A percentile compares a stretch with the other conserved stretches of the same genome.
Conservation (phyloP, 192 early-diverging fungal species). For the Allomyces macrogynus region DNA sequence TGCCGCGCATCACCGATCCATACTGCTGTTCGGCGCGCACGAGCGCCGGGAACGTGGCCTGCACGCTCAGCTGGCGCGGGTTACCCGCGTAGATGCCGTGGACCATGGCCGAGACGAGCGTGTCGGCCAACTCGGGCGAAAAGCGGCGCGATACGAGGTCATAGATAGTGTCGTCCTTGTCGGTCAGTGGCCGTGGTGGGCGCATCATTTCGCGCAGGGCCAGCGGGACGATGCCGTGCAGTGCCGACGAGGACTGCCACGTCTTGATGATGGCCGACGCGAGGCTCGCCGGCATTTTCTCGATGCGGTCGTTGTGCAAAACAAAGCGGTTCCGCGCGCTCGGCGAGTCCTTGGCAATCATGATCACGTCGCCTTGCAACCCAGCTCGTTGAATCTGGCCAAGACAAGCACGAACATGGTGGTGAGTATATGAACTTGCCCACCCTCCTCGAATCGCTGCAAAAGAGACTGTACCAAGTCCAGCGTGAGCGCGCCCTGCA, state of each 20-base stretch:
- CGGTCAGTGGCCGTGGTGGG: slow-evolving; percentile 12
- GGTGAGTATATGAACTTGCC: background rate
- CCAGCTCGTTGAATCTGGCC: background rate
- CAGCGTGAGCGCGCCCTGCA: slow-evolving; percentile 46
- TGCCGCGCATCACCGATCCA: slow-evolving; percentile 29
- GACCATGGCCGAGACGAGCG: slow-evolving; percentile 66
- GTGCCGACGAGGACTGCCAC: slow-evolving; percentile 12
- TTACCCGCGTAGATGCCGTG: slow-evolving; percentile 93
- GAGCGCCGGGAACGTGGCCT: slow-evolving; percentile 47
- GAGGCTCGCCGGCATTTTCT: slow-evolving; percentile 33
- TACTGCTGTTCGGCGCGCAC: slow-evolving; percentile 42
- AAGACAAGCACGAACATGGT: background rate
- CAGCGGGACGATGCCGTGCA: slow-evolving; percentile 32
- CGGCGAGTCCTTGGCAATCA: background rate
- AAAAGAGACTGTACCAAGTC: slow-evolving; percentile 39
- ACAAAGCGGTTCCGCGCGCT: background rate
- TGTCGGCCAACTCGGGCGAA: slow-evolving; percentile 47
- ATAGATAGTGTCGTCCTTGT: slow-evolving; percentile 35
- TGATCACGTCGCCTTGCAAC: background rate
- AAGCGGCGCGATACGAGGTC: slow-evolving; percentile 62
- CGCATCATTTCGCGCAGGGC: slow-evolving; percentile 32
- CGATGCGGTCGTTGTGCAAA: slow-evolving; percentile 17
- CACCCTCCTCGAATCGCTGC: background rate
- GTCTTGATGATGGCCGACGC: slow-evolving; percentile 12
- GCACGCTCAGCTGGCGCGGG: slow-evolving; percentile 47